These are phyloP conservation scores for Cytauxzoon felis DNA, from an alignment of 169 alveolate genomes.

Conservation along the genomic window DNA sequence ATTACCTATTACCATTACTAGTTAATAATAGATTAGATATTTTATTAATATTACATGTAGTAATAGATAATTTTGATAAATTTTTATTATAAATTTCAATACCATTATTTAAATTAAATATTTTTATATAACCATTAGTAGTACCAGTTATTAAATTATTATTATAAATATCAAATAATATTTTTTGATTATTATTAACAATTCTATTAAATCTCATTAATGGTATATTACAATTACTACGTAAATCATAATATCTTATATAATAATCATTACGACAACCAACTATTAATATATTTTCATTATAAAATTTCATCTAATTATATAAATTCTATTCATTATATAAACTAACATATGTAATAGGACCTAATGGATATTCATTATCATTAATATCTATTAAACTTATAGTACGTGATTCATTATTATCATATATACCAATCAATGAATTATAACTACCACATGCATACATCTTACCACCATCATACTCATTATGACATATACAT, in stretches of 20 bases:
- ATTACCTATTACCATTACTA: no score
- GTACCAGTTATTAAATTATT: slow-evolving; percentile 38
- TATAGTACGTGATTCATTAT: slow-evolving; percentile 37
- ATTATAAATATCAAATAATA: slow-evolving; percentile 32
- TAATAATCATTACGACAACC: slow-evolving; percentile 49
- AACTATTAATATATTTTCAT: slow-evolving; percentile 16
- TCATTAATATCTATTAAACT: slow-evolving; percentile 35
- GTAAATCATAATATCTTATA: slow-evolving; percentile 33
- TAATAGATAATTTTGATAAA: no score
- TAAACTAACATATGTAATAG: background rate
- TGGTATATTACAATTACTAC: slow-evolving; percentile 30
- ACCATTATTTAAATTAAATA: no score
- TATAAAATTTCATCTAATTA: slow-evolving; percentile 27
- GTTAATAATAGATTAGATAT: no score
- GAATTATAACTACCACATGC: slow-evolving; percentile 60
- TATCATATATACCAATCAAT: slow-evolving; percentile 33
- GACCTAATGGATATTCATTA: slow-evolving; percentile 25
- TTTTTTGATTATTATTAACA: slow-evolving; percentile 26
- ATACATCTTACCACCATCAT: slow-evolving; percentile 16
- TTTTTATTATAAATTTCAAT: no score
- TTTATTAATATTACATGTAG: no score
- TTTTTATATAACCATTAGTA: no score
- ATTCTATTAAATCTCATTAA: slow-evolving; percentile 25
- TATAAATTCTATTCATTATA: background rate
- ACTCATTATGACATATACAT: slow-evolving; percentile 36